phyloP scores from a whole-genome alignment of 495 filamentous ascomycete species.

The Penicillium waksmanii region DNA sequence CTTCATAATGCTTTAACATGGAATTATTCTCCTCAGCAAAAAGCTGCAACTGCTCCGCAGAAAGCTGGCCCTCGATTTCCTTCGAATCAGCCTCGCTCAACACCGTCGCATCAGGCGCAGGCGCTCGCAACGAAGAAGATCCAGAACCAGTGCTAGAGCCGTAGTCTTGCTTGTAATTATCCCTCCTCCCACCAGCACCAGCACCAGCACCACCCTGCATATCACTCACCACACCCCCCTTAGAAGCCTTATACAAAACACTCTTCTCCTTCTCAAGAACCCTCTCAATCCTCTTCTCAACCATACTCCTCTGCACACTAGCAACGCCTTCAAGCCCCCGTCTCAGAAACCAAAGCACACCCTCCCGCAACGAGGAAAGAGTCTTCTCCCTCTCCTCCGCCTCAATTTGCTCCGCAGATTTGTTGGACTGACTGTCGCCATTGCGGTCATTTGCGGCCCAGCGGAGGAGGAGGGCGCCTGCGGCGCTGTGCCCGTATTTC shows the following conservation, averaged over 20 bases:
- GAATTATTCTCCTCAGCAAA: constrained; percentile 93
- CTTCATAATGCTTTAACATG: constrained; percentile 90
- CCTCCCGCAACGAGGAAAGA: constrained; percentile 69
- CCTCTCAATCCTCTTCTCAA: constrained; percentile 81
- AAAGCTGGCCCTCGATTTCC: constrained; percentile 64
- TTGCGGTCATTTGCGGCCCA: constrained; percentile 70
- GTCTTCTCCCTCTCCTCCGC: constrained; percentile 70
- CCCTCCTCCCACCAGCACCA: constrained; percentile 3
- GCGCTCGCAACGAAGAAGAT: background rate
- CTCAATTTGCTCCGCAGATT: constrained; percentile 63
- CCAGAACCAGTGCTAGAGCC: background rate
- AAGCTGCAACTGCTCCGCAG: constrained; percentile 82
- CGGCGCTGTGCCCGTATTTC: constrained; percentile 58
- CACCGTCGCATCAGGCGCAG: constrained; percentile 25
- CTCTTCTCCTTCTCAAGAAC: constrained; percentile 90
- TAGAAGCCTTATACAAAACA: constrained; percentile 67
- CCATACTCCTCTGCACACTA: constrained; percentile 81
- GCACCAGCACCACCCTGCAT: constrained; percentile 4
- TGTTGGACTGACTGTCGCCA: constrained; percentile 31
- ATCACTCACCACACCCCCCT: background rate
- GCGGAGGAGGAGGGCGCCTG: constrained; percentile 44
- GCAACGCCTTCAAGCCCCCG: constrained; percentile 73
- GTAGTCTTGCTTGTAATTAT: background rate
- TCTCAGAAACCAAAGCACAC: constrained; percentile 80
- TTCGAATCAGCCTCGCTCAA: constrained; percentile 49